Evolutionary conservation across 106 monocot genomes (phyloP).

Genomic region (Agapanthus africanus): DNA sequence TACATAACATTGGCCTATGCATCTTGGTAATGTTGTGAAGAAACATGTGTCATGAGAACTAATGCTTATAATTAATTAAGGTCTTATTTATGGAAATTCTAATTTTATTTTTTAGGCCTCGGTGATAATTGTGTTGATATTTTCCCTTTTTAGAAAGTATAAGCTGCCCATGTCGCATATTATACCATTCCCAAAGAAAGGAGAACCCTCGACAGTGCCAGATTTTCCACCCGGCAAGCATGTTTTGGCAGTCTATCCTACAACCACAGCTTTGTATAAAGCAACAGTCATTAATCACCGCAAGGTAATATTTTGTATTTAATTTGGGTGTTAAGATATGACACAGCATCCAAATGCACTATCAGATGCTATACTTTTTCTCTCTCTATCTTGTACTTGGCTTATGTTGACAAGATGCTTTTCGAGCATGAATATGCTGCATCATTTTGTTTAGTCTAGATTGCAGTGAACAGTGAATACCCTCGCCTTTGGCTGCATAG

Average conservation of each 20-base stretch:
- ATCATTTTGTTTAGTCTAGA: too few relatives aligned
- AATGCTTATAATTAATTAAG: not conserved
- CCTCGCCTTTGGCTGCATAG: too few relatives aligned
- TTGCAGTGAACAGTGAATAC: too few relatives aligned
- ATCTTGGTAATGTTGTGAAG: not conserved
- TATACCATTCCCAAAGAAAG: constrained; percentile 90
- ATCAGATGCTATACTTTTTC: too few relatives aligned
- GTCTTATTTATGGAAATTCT: not conserved
- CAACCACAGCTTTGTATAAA: constrained; percentile 92
- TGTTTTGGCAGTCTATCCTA: constrained; percentile 96
- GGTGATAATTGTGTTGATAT: not conserved
- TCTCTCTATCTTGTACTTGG: too few relatives aligned
- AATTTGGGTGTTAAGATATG: not conserved
- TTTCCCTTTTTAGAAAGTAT: constrained; percentile 55
- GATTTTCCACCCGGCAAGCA: constrained; percentile 66
- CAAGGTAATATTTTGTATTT: constrained; percentile 48
- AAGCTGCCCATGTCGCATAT: constrained; percentile 74
- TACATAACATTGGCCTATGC: too few relatives aligned
- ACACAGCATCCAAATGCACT: not conserved
- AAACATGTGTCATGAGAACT: not conserved
- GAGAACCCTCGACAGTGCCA: constrained; percentile 65
- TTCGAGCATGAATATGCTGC: not conserved
- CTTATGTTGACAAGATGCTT: not conserved
- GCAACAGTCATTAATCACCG: constrained; percentile 93
- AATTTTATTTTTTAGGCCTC: not conserved